Conservation (phyloP, 148 eudicot species). For the Arctostaphylos glauca region DNA sequence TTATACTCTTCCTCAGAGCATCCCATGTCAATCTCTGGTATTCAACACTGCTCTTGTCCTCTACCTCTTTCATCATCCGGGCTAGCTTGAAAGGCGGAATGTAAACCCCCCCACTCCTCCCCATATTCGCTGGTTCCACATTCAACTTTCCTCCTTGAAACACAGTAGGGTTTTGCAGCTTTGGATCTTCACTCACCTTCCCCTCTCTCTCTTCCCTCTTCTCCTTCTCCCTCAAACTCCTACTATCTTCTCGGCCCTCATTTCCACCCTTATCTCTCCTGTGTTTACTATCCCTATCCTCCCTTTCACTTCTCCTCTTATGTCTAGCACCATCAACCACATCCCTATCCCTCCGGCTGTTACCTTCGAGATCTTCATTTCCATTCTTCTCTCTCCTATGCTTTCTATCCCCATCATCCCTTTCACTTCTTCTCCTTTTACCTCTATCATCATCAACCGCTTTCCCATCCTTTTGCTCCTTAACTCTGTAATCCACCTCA, state of each 20-base stretch:
- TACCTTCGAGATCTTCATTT: background rate
- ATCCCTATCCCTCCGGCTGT: slow-evolving; percentile 14
- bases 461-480: slow-evolving; percentile 10
- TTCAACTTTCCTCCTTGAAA: slow-evolving; percentile 16
- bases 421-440: slow-evolving; percentile 4
- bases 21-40: slow-evolving; percentile 94
- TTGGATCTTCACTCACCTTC: slow-evolving; percentile 23
- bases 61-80: slow-evolving; percentile 74
- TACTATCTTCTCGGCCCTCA: slow-evolving; percentile 15
- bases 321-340: slow-evolving; percentile 18
- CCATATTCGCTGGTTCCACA: slow-evolving; percentile 34
- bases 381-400: slow-evolving; percentile 1
- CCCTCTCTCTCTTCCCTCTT: slow-evolving; percentile 18
- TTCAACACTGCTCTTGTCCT: slow-evolving; percentile 78
- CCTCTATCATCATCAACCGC: slow-evolving; percentile 16
- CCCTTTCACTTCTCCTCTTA: slow-evolving; percentile 10
- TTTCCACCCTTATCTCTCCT: slow-evolving; percentile 22
- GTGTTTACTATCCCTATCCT: slow-evolving; percentile 17
- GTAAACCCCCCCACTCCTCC: slow-evolving; percentile 84
- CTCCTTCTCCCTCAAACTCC: slow-evolving; percentile 15
- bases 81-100: slow-evolving; percentile 86
- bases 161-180: slow-evolving; percentile 20
- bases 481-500: background rate
- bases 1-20: slow-evolving; percentile 87
- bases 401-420: slow-evolving; percentile 8